Evolutionary conservation across 768 basidiomycete species (phyloP).

Genomic region (Kwoniella mangroviensis): DNA sequence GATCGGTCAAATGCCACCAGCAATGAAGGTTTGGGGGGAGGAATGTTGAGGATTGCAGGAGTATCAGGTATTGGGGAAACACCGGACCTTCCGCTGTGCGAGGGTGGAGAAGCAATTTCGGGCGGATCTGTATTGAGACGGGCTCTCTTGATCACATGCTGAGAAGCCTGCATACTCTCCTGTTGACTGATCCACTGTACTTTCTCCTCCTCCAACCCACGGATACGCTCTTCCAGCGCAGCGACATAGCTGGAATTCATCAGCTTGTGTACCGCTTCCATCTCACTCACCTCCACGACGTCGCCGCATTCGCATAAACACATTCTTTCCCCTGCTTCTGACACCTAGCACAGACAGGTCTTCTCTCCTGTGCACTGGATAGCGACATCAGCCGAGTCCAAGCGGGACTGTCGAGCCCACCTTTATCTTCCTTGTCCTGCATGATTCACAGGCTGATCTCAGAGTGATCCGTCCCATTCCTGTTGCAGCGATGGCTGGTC

Average conservation of each 20-base stretch:
- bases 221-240: conserved; percentile 12
- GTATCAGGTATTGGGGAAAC: neutral
- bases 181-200: neutral
- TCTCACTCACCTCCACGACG: conserved; percentile 8
- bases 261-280: neutral
- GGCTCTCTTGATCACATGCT: neutral
- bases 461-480: conserved; percentile 16
- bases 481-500: conserved; percentile 5
- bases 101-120: neutral
- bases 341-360: conserved; percentile 24
- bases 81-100: neutral
- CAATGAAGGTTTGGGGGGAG: neutral
- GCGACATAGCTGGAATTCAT: conserved; percentile 2
- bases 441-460: conserved; percentile 22
- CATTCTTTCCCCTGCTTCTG: conserved; percentile 15
- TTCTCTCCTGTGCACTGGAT: conserved; percentile 21
- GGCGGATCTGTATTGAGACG: neutral
- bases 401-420: neutral
- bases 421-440: conserved; percentile 25
- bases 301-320: conserved; percentile 16
- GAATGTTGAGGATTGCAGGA: neutral
- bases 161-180: neutral
- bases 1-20: neutral
- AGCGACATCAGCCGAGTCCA: neutral
- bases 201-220: conserved; percentile 5